Evolutionary conservation across 306 rosid genomes (phyloP).

Genomic region (Heteromeles arbutifolia): DNA sequence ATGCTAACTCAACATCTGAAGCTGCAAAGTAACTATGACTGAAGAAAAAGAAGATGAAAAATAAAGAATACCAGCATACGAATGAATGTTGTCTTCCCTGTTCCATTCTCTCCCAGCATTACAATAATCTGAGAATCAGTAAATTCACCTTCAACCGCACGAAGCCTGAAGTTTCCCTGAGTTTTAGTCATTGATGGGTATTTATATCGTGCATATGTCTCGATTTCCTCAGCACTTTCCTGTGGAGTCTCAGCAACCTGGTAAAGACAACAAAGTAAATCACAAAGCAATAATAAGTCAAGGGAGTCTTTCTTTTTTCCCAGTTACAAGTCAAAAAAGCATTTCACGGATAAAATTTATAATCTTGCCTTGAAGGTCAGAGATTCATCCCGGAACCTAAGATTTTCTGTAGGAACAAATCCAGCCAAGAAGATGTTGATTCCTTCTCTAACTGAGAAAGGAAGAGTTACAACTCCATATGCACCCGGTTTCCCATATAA

Average conservation of each 20-base stretch:
- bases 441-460: conserved; percentile 99
- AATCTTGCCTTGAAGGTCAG: conserved; percentile 80
- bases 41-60: neutral
- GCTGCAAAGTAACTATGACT: neutral
- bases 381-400: conserved; percentile 85
- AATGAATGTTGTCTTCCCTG: conserved; percentile 96
- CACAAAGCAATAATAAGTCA: neutral
- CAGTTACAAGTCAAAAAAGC: neutral
- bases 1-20: neutral
- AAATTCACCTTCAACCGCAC: conserved; percentile 85
- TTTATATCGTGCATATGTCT: conserved; percentile 82
- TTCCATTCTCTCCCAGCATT: conserved; percentile 98
- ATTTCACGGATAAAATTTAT: neutral
- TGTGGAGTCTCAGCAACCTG: conserved; percentile 99
- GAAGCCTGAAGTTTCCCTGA: conserved; percentile 81
- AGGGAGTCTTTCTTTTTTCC: neutral
- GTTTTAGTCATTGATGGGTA: conserved; percentile 93
- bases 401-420: conserved; percentile 96
- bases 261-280: conserved; percentile 22
- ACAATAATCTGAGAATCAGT: conserved; percentile 98
- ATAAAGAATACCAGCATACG: conserved; percentile 82
- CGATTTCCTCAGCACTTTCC: conserved; percentile 86
- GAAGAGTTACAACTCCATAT: conserved; percentile 97
- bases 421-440: conserved; percentile 97
- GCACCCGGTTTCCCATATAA: conserved; percentile 98